Evolutionary conservation across 495 filamentous ascomycete species (phyloP), one percentile per base, ranked within the genome.

Genomic region (Aspergillus hancockii): DNA sequence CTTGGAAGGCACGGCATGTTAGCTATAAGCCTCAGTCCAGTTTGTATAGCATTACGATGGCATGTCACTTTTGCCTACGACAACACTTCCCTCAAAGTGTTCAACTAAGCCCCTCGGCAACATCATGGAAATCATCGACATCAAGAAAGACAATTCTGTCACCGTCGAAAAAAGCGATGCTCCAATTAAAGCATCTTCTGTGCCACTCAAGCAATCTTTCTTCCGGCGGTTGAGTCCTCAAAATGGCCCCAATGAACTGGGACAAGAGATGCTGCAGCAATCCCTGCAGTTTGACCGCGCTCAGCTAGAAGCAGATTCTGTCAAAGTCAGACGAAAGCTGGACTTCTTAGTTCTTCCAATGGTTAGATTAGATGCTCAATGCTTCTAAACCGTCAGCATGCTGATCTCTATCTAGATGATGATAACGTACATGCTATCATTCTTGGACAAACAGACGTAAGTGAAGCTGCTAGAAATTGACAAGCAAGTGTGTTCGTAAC

Each of bases 291-390:
- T 32, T 28, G 53, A 55, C 13, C 38, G 8, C 13, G 53, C 53
- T n/a, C 38, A 55, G 23, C 53, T 55, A 19, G 53, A 46, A 21
- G 46, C 25, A 14, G 53, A 55, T 31, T 40, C 53, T n/a, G 53
- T 55, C 7, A 55, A 46, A 19, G 62, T 64, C 25, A 51, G 62
- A 22, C 59, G 63, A 60, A 65, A 65, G 51, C 56, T 65, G 21
- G 60, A 65, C 47, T 50, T 65, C 4, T 49, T 52, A 31, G 38
- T 65, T 8, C 46, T 65, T 8, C 59, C 60, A 5, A 59, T 63
- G 63, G 63, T 63, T 36, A 36, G 3, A 36, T 36, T 5, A 5
- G 4, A 36, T 10, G 34, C 34, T 3, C 13, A 36, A 2, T 36
- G 34, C 34, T 36, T 36, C 34, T 36, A 14, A 10, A 14, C 4